Evolutionary conservation across 2,329 filamentous ascomycete genomes (phyloP), one percentile per base, ranked within the genome.

Genomic region (Diaporthe ampelina): DNA sequence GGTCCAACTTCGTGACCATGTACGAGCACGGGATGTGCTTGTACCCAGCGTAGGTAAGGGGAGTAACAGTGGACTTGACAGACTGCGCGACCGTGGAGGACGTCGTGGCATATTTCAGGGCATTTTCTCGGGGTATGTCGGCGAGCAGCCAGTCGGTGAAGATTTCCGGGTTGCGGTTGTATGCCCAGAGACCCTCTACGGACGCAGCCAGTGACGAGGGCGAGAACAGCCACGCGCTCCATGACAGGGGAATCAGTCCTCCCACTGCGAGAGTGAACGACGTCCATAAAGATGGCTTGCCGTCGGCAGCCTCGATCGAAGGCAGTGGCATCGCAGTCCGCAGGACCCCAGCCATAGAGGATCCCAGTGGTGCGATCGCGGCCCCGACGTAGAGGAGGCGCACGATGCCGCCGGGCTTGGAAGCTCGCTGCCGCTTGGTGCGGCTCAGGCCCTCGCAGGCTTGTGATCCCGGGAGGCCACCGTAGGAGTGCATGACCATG

Each of bases 361-460:
- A 29, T 11, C 59, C 40, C 26, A 65, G 26, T 1, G 59, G 40
- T 26, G 59, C 59, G 8, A 65, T 65, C 3, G 59, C 59, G 1
- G 59, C 59, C 11, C 40, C 26, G 2, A 67, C 43, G 7, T 35
- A 50, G 4, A 67, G 45, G 45, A 67, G 61, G 8, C 61, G 61
- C 61, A 52, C 45, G 29, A 50, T 48, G 1, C 43, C 43, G 2
- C 43, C 61, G 3, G 19, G 45, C 43, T 67, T 67, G 7, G 43
- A 52, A 21, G 29, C 13, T 21, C 29, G 43, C 29, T 13, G 29
- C 61, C 43, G 43, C 26, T 67, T 29, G 21, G 21, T 4, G 45
- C 29, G 45, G 43, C 29, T 52, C 7, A 67, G 61, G 61, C 43
- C 59, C 40, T 63, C 59, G 40, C 59, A 63, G 17, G 59, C 58